Evolutionary conservation across 306 rosid genomes (phyloP).

Genomic region (Prunus mira): DNA sequence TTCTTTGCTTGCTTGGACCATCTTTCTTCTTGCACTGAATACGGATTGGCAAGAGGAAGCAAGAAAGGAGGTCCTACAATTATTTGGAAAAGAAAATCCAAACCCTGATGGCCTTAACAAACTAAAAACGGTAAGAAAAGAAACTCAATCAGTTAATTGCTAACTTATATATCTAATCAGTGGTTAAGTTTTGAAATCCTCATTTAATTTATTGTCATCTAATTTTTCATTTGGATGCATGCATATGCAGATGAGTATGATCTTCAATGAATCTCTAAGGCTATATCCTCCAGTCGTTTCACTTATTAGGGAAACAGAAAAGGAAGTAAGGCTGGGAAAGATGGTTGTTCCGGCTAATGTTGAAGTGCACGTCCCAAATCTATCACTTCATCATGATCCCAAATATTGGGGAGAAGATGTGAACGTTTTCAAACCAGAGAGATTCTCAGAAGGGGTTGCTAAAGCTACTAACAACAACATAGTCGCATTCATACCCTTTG

Average conservation of each 20-base stretch:
- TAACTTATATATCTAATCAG: background rate
- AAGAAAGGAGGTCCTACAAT: background rate
- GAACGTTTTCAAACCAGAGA: background rate
- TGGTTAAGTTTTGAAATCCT: background rate
- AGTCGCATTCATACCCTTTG: background rate
- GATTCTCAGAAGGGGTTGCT: background rate
- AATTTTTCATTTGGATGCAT: background rate
- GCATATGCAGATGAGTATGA: slow-evolving; percentile 3
- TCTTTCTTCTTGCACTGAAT: background rate
- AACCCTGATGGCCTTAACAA: background rate
- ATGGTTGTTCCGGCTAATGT: background rate
- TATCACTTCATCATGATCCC: background rate
- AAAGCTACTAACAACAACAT: background rate
- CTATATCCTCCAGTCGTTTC: background rate
- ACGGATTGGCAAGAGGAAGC: background rate
- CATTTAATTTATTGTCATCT: background rate
- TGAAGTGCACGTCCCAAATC: background rate
- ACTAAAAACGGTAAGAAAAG: background rate
- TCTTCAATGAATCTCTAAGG: background rate
- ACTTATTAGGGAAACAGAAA: background rate
- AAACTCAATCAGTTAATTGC: background rate
- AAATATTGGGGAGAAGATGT: background rate
- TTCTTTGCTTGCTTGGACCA: background rate
- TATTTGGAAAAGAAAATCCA: background rate
- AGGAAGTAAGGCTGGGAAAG: background rate